phyloP scores from a whole-genome alignment of 2,329 filamentous ascomycete genomes.

The Alternaria triticina region DNA sequence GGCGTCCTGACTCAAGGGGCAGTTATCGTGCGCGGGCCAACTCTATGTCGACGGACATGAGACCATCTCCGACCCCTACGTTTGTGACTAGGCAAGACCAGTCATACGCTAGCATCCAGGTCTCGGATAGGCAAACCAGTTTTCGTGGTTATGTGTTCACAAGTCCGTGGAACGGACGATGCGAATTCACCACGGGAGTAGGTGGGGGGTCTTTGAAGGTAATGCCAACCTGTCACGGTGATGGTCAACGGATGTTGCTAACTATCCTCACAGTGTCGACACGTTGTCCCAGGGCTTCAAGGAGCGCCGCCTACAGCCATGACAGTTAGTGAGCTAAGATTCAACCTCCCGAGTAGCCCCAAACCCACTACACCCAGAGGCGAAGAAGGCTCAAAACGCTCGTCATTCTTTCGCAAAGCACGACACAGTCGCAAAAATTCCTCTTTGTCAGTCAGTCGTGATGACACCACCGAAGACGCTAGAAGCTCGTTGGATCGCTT shows the following conservation, averaged over 20 bases:
- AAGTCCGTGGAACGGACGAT: constrained; percentile 86
- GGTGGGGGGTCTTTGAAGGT: constrained; percentile 73
- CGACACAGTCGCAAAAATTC: constrained; percentile 40
- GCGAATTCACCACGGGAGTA: constrained; percentile 81
- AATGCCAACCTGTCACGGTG: background rate
- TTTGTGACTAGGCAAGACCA: constrained; percentile 35
- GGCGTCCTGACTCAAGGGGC: constrained; percentile 29
- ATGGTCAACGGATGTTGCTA: background rate
- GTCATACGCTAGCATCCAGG: constrained; percentile 33
- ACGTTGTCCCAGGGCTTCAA: constrained; percentile 64
- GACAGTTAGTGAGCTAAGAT: constrained; percentile 82
- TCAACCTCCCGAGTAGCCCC: constrained; percentile 75
- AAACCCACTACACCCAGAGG: constrained; percentile 40
- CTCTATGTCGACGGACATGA: constrained; percentile 19
- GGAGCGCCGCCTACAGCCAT: constrained; percentile 45
- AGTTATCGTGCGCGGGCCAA: constrained; percentile 23
- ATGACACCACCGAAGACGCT: constrained; percentile 22
- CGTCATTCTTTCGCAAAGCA: constrained; percentile 44
- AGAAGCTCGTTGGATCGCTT: constrained; percentile 57
- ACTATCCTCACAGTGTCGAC: constrained; percentile 61
- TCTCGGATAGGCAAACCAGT: constrained; percentile 57
- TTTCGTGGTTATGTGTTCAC: constrained; percentile 74
- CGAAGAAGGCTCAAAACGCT: constrained; percentile 40
- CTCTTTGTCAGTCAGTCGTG: constrained; percentile 27
- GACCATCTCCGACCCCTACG: constrained; percentile 19